phyloP scores from a whole-genome alignment of 495 filamentous ascomycete species.

The Xylaria venustula region DNA sequence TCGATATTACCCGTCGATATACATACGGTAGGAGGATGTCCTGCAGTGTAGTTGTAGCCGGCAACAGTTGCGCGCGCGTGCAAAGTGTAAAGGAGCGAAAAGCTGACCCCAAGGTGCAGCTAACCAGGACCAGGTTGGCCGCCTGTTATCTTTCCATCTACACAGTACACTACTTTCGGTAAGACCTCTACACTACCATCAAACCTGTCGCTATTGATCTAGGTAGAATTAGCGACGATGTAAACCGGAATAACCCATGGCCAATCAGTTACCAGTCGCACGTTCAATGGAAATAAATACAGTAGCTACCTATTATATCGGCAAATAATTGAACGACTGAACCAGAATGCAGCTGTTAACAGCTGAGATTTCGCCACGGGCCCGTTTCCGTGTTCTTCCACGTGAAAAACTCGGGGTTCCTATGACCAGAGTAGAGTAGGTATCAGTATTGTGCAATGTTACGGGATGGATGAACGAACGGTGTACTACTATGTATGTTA shows the following conservation, averaged over 20 bases:
- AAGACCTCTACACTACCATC: neutral
- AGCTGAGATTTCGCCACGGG: no score
- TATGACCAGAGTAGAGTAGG: neutral
- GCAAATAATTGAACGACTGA: neutral
- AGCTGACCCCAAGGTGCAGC: neutral
- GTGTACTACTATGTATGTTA: no score
- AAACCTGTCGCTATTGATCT: no score
- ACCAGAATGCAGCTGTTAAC: no score
- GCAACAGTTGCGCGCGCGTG: conserved; percentile 4
- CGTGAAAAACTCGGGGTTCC: neutral
- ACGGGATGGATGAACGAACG: neutral
- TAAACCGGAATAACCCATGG: neutral
- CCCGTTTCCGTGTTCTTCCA: neutral
- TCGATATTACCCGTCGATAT: neutral
- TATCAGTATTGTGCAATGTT: no score
- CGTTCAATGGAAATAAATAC: no score
- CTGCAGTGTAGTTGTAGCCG: conserved; percentile 2
- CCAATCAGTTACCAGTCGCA: neutral
- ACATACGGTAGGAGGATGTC: neutral
- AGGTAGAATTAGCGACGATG: no score
- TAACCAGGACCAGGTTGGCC: neutral
- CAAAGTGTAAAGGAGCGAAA: neutral
- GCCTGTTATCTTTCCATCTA: neutral
- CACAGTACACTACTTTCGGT: neutral
- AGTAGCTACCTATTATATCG: no score